Conservation (phyloP, 2,329 filamentous ascomycete species). For the Fusarium tupiense region DNA sequence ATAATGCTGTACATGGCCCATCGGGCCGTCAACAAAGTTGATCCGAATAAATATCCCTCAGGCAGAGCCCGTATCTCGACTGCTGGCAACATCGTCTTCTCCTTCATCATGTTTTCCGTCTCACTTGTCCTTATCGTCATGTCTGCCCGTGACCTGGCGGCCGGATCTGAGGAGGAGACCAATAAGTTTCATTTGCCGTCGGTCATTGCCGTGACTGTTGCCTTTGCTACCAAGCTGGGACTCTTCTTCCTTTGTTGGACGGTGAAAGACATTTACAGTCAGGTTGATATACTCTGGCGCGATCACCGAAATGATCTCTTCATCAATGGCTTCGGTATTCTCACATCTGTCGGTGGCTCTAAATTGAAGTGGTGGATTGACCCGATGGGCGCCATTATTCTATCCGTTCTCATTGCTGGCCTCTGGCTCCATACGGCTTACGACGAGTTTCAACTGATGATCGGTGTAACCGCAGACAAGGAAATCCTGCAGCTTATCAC, state of each 20-base stretch:
- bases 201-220: conserved; percentile 83
- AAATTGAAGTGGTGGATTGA: conserved; percentile 96
- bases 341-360: conserved; percentile 87
- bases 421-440: conserved; percentile 90
- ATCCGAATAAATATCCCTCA: conserved; percentile 85
- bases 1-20: conserved; percentile 86
- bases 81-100: conserved; percentile 94
- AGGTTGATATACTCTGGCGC: conserved; percentile 93
- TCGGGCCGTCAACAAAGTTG: conserved; percentile 87
- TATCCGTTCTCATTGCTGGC: conserved; percentile 79
- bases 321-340: conserved; percentile 92
- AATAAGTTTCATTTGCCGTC: conserved; percentile 82
- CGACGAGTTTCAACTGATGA: conserved; percentile 87
- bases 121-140: conserved; percentile 93
- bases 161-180: conserved; percentile 55
- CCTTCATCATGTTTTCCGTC: conserved; percentile 93
- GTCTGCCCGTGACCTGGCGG: conserved; percentile 75
- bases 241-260: conserved; percentile 95
- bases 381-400: conserved; percentile 85
- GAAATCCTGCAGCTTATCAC: conserved; percentile 93
- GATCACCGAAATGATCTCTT: conserved; percentile 98
- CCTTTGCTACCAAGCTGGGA: conserved; percentile 83
- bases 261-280: conserved; percentile 87
- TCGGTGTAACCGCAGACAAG: conserved; percentile 87
- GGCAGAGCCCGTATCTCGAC: conserved; percentile 95